Evolutionary conservation across 352 stramenopile genomes (phyloP), one percentile per base, ranked within the genome.

Genomic region (Phytophthora capsici): DNA sequence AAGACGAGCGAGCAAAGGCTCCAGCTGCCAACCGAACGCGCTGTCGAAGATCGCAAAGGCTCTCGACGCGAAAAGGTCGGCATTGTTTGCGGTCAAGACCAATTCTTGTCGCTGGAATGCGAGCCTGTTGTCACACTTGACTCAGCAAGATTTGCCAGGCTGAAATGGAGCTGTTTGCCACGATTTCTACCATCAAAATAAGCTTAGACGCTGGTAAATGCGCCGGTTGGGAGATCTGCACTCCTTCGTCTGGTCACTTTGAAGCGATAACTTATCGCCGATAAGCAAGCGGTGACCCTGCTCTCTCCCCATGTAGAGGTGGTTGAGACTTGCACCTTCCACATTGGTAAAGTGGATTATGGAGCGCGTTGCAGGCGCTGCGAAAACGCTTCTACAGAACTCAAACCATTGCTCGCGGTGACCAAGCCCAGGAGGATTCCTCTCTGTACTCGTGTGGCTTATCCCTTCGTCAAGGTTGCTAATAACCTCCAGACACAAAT

Each of bases 351-450:
- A 20, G 19, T n/a, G 51, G 54, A 49, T 65, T 71, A 66, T 66
- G 56, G 47, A 59, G 46, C 9, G 46, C 23, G 6, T 1, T 17
- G 6, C 3, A 10, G 56, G 36, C 26, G 19, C 36, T 14, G 30
- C 45, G 60, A 69, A 69, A 64, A 64, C 47, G 63, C 55, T 71
- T 71, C 63, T 66, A 71, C 45, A 34, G 23, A 47, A 48, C 25
- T 47, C 38, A 34, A 44, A 9, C 12, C 40, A 6, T 46, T 45
- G 8, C 38, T 62, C 43, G 49, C 30, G 14, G 28, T 69, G 37
- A 63, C 37, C 41, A 46, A 54, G n/a, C n/a, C n/a, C n/a, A n/a
- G n/a, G n/a, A n/a, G n/a, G n/a, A n/a, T n/a, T n/a, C n/a, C n/a
- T n/a, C 14, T 63, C 43, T 49, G 26, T 47, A 28, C 40, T 19